phyloP scores from a whole-genome alignment of 2,329 filamentous ascomycete species.

The Aspergillus flavus region DNA sequence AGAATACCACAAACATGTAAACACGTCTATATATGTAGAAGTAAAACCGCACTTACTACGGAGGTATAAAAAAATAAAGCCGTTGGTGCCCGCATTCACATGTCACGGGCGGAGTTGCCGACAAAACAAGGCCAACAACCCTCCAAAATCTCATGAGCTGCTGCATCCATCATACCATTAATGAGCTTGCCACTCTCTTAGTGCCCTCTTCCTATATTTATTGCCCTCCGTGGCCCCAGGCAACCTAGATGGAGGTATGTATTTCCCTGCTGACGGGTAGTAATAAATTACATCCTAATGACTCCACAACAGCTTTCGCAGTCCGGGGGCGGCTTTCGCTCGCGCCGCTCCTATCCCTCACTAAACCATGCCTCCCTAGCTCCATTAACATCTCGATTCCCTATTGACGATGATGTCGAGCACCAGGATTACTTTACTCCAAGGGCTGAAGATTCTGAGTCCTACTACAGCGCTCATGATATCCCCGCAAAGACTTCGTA shows the following conservation, averaged over 20 bases:
- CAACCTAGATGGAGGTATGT: constrained; percentile 28
- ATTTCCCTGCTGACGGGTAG: neutral
- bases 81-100: constrained; percentile 18
- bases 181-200: neutral
- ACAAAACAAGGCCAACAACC: constrained; percentile 1
- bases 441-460: constrained; percentile 12
- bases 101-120: constrained; percentile 11
- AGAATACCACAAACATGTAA: neutral
- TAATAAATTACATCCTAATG: constrained; percentile 13
- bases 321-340: constrained; percentile 36
- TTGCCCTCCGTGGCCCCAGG: neutral
- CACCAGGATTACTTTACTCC: constrained; percentile 37
- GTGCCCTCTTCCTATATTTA: neutral
- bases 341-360: constrained; percentile 61
- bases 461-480: constrained; percentile 18
- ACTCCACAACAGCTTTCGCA: constrained; percentile 23
- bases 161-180: constrained; percentile 6
- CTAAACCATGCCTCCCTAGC: constrained; percentile 63
- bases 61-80: neutral
- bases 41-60: too few relatives aligned
- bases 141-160: constrained; percentile 4
- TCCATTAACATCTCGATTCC: constrained; percentile 59
- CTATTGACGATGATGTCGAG: constrained; percentile 51
- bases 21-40: neutral
- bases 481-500: constrained; percentile 42